Conservation (phyloP, 2,329 filamentous ascomycete genomes). For the Acarospora socialis region DNA sequence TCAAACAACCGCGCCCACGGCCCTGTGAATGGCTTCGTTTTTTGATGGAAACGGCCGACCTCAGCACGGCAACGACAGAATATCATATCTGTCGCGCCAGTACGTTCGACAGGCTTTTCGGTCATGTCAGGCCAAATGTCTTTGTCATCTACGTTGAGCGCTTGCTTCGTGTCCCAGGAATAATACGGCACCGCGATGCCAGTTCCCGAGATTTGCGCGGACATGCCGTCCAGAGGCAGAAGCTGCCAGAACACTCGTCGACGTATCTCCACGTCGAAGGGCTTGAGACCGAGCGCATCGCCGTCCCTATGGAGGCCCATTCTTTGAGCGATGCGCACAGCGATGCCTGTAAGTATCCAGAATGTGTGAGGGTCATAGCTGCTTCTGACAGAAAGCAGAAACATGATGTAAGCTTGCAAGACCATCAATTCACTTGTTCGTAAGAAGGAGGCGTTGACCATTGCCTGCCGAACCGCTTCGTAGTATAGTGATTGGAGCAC, state of each 20-base stretch:
- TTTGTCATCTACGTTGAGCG: conserved; percentile 13
- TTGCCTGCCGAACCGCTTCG: conserved; percentile 23
- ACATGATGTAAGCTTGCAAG: conserved; percentile 33
- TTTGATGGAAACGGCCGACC: no score
- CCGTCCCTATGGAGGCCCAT: conserved; percentile 20
- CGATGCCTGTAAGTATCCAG: conserved; percentile 13
- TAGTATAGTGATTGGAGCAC: conserved; percentile 18
- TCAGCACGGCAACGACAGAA: conserved; percentile 9
- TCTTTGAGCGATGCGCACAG: conserved; percentile 11
- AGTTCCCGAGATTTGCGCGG: background rate
- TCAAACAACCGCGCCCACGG: no score
- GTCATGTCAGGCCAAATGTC: conserved; percentile 15
- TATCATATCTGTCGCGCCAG: conserved; percentile 20
- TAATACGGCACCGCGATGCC: background rate
- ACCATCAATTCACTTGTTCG: conserved; percentile 31
- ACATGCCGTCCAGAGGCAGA: conserved; percentile 5
- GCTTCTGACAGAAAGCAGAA: conserved; percentile 22
- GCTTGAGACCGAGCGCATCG: conserved; percentile 16
- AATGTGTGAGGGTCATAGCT: background rate
- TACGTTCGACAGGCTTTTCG: conserved; percentile 10
- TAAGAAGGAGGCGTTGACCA: conserved; percentile 30
- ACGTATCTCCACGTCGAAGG: conserved; percentile 23
- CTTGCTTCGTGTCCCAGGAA: conserved; percentile 5
- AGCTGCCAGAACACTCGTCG: conserved; percentile 21
- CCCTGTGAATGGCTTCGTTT: no score